Base-by-base conservation (phyloP, 2,329 filamentous ascomycete genomes). In the Hortaea werneckii region DNA sequence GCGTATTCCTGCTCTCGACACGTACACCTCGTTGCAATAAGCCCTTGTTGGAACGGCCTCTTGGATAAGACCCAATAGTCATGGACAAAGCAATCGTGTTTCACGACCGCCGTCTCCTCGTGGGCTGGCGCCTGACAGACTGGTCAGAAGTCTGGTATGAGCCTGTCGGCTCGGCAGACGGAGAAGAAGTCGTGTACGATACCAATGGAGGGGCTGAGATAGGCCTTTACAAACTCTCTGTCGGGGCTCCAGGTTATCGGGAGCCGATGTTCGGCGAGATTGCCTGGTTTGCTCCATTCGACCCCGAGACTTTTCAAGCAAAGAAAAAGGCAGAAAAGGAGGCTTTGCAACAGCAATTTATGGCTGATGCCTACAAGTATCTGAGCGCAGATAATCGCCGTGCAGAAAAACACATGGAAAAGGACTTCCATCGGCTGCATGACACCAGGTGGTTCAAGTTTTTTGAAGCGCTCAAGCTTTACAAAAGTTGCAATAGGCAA, bases 211-310 rank as follows among this genome's bases (percentile, higher is more conserved):
- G 30, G 3, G 9, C 32, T 2, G 45, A 47, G 12, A 8, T 43
- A 7, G 41, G 9, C 8, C 41, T 44, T 10, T 47, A 38, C 41
- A 34, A 12, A 12, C 26, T n/a, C 41, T 26, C 11, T 11, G 3
- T 5, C 10, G 45, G 41, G 5, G 9, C 3, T 2, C 29, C 35
- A 1, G 28, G n/a, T 5, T 27, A 40, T 12, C 46, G 49, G 10
- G 50, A 52, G 37, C 52, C 52, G 11, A 47, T 47, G 43, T 13
- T 37, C 7, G 37, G 40, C 8, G 50, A 53, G 26, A 35, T 54
- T 5, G 11, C 13, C 4, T 54, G 52, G 52, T 20, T 46, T 1
- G 41, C 46, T 10, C 41, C 46, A 20, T 54, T 40, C 32, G 42
- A 53, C 27, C 37, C 42, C 1, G 29, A 27, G 8, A 5, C 32